Percentiles rank a stretch among this genome's conserved stretches.
Conservation (phyloP, 306 rosid genomes). For the Prunus salicina region DNA sequence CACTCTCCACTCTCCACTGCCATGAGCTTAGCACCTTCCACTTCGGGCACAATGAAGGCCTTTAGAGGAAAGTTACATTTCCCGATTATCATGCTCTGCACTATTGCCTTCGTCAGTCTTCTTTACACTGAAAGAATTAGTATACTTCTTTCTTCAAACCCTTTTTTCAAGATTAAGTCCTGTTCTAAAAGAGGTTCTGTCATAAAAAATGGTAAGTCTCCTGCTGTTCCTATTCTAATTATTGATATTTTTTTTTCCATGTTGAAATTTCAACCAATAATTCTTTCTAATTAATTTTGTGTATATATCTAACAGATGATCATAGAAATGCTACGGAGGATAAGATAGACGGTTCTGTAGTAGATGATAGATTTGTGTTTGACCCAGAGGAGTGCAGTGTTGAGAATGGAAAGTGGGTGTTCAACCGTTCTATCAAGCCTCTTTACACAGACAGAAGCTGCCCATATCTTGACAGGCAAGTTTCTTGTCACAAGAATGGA, state of each 20-base stretch:
- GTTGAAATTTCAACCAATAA: background rate
- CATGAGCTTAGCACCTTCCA: slow-evolving; percentile 23
- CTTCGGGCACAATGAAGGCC: slow-evolving; percentile 25
- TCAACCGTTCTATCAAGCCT: slow-evolving; percentile 64
- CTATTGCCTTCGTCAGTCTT: slow-evolving; percentile 36
- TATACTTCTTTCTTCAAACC: slow-evolving; percentile 34
- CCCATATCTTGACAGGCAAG: slow-evolving; percentile 81
- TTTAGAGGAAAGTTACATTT: slow-evolving; percentile 38
- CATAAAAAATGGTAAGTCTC: slow-evolving; percentile 51
- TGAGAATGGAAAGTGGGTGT: slow-evolving; percentile 91
- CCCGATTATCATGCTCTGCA: slow-evolving; percentile 36
- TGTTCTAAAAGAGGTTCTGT: slow-evolving; percentile 29
- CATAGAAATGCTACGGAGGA: slow-evolving; percentile 27
- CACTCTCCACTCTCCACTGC: background rate
- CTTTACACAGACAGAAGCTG: slow-evolving; percentile 68
- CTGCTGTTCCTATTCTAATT: background rate
- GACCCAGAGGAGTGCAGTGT: slow-evolving; percentile 84
- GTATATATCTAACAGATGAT: slow-evolving; percentile 35
- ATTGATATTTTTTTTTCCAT: background rate
- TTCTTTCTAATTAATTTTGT: background rate
- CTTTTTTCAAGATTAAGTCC: slow-evolving; percentile 39
- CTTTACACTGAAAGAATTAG: slow-evolving; percentile 40
- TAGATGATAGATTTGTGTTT: slow-evolving; percentile 86
- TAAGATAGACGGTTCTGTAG: slow-evolving; percentile 31
- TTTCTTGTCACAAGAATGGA: slow-evolving; percentile 84